These are phyloP conservation scores for Flagelloscypha sp. DNA, from an alignment of 768 basidiomycete genomes.

Conservation along the genomic window DNA sequence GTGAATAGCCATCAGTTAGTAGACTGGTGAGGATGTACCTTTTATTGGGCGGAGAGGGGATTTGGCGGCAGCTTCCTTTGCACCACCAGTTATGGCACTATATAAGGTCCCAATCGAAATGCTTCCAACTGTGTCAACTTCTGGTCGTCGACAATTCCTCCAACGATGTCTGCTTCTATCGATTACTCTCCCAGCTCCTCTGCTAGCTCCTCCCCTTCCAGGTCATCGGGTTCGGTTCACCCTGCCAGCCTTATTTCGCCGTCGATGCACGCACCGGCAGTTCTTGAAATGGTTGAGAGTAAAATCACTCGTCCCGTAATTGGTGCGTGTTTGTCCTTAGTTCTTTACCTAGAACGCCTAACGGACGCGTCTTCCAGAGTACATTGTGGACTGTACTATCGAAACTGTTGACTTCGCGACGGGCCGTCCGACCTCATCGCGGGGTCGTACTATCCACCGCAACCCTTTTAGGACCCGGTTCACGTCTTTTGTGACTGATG, in stretches of 20 bases:
- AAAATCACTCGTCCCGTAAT: slow-evolving; percentile 33
- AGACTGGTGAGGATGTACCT: too few species aligned
- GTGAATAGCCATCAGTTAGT: too few species aligned
- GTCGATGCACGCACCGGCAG: slow-evolving; percentile 51
- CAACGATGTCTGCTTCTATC: too few species aligned
- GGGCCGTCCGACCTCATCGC: slow-evolving; percentile 33
- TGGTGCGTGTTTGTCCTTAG: slow-evolving; percentile 29
- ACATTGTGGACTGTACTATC: slow-evolving; percentile 31
- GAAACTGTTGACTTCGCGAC: slow-evolving; percentile 42
- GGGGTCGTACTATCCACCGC: slow-evolving; percentile 29
- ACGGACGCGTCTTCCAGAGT: slow-evolving; percentile 29
- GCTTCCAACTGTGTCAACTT: too few species aligned
- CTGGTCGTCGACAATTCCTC: too few species aligned
- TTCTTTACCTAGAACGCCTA: too few species aligned
- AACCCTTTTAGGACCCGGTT: slow-evolving; percentile 30
- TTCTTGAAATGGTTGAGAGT: slow-evolving; percentile 43
- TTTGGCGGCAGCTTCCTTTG: too few species aligned
- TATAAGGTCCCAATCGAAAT: too few species aligned
- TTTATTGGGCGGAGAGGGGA: too few species aligned
- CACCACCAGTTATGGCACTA: too few species aligned
- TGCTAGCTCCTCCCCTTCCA: slow-evolving; percentile 3
- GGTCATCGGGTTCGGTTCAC: slow-evolving; percentile 26
- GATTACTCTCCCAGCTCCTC: slow-evolving; percentile 2
- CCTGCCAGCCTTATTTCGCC: slow-evolving; percentile 54
- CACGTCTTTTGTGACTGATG: slow-evolving; percentile 31